Evolutionary conservation across 371 early-diverging fungal genomes (phyloP).

Genomic region (Blakeslea trispora): DNA sequence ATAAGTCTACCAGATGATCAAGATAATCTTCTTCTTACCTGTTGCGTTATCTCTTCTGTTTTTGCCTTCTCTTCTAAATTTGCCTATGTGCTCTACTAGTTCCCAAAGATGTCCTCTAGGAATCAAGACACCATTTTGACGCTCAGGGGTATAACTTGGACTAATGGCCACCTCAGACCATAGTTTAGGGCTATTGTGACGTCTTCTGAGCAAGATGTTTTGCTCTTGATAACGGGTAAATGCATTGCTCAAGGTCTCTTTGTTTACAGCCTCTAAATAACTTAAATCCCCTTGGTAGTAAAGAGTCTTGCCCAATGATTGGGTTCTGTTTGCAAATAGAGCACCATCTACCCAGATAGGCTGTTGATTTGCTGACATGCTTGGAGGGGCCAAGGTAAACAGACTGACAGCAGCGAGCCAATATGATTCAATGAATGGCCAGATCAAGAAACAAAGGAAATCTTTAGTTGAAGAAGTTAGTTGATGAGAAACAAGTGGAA

Average conservation of each 20-base stretch:
- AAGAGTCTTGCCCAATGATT: constrained; percentile 80
- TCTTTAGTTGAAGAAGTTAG: constrained; percentile 49
- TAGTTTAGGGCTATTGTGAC: constrained; percentile 49
- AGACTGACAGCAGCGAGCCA: constrained; percentile 76
- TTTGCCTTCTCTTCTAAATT: constrained; percentile 84
- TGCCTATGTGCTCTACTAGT: constrained; percentile 81
- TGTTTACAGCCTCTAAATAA: constrained; percentile 85
- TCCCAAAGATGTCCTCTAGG: constrained; percentile 78
- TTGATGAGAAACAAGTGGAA: no score
- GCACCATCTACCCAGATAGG: constrained; percentile 72
- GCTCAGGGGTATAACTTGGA: constrained; percentile 60
- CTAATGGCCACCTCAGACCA: constrained; percentile 54
- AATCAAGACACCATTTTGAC: constrained; percentile 52
- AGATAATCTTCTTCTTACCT: constrained; percentile 47
- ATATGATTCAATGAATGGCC: constrained; percentile 92
- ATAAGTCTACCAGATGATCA: no score
- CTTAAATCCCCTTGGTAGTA: constrained; percentile 81
- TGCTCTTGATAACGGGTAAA: constrained; percentile 69
- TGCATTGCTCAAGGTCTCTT: constrained; percentile 83
- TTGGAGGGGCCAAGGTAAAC: constrained; percentile 58
- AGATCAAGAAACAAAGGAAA: constrained; percentile 84
- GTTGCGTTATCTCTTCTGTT: constrained; percentile 86
- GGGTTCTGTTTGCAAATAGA: constrained; percentile 68
- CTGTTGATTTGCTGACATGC: constrained; percentile 13
- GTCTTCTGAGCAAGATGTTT: constrained; percentile 62